Percentiles rank a stretch among this genome's conserved stretches.
Conservation (phyloP, 164 flowering plant genomes). For the Paratinospora sagittata region DNA sequence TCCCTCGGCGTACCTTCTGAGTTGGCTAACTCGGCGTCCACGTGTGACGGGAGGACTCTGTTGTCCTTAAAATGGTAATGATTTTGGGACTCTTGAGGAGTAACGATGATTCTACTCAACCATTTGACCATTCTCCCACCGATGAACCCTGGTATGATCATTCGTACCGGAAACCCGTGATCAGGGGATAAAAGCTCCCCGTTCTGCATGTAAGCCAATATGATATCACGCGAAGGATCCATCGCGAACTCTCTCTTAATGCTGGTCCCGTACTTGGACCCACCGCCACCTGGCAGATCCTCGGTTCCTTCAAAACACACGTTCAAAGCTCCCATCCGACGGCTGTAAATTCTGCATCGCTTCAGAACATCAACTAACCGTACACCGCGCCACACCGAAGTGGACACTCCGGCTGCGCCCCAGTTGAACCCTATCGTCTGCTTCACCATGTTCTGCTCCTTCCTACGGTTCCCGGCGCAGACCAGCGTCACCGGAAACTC, state of each 20-base stretch:
- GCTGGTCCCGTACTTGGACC: slow-evolving; percentile 91
- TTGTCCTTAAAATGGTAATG: slow-evolving; percentile 84
- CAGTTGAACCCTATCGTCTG: slow-evolving; percentile 92
- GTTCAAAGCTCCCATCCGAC: slow-evolving; percentile 50
- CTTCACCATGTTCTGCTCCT: slow-evolving; percentile 91
- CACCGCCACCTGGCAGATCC: slow-evolving; percentile 92
- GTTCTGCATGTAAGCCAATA: slow-evolving; percentile 92
- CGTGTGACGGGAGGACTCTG: slow-evolving; percentile 81
- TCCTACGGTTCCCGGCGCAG: slow-evolving; percentile 91
- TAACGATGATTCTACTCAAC: slow-evolving; percentile 70
- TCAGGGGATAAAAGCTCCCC: slow-evolving; percentile 72
- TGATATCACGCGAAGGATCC: slow-evolving; percentile 78
- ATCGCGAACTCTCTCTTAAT: slow-evolving; percentile 57
- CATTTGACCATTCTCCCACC: slow-evolving; percentile 99
- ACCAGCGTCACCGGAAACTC: slow-evolving; percentile 85
- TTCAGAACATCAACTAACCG: slow-evolving; percentile 52
- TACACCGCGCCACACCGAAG: slow-evolving; percentile 89
- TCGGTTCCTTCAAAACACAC: slow-evolving; percentile 97
- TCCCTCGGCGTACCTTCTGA: slow-evolving; percentile 53
- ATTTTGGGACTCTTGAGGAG: slow-evolving; percentile 57
- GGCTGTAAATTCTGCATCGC: slow-evolving; percentile 56
- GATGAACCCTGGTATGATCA: slow-evolving; percentile 90
- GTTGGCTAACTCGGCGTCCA: slow-evolving; percentile 90
- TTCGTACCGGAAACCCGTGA: slow-evolving; percentile 85
- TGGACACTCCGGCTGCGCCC: slow-evolving; percentile 84